Base-by-base conservation (phyloP, 2,329 filamentous ascomycete genomes). In the Elsinoe ampelina region DNA sequence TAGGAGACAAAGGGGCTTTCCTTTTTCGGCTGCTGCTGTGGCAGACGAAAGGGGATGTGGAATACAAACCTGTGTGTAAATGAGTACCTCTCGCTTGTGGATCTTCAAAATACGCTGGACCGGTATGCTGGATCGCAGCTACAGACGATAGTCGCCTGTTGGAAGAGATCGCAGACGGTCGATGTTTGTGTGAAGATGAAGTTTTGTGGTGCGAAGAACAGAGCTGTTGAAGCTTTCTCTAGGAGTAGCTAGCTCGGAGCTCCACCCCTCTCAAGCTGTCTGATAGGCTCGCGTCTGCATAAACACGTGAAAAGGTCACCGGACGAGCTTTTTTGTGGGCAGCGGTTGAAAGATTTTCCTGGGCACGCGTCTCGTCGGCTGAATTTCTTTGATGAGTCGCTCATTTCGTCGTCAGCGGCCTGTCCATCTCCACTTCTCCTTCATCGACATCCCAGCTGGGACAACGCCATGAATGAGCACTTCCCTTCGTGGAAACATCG, bases 31-130 rank as follows among this genome's bases (percentile, higher is more conserved):
- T 17, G 48, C 12, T 2, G 48, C 17, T 2, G 48, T 11, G 48
- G 35, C 32, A 26, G 48, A 52, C 48, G 48, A 34, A 52, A 52
- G 48, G 15, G 48, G 48, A 32, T 20, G 48, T 26, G 41, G 41
- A 13, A 52, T 52, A 39, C 48, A 26, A 39, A 52, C 48, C 48
- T 35, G 12, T 45, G 41, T 45, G 17, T 12, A 22, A 22, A 12
- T 22, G 26, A 26, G 19, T 22, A 4, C 20, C 11, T 11, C 5
- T 22, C 41, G 26, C 6, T 26, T 12, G 19, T 12, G 13, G 12
- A 12, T 45, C 19, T 26, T 45, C 10, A 6, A 10, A 26, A 26
- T 10, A 19, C 13, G 20, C 41, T 45, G 7, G 26, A 30, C 19
- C 41, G 41, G 20, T 45, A 12, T 26, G 6, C 6, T 12, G 10